phyloP scores from a whole-genome alignment of 2,329 filamentous ascomycete species.

The Alternaria novae-zelandiae region DNA sequence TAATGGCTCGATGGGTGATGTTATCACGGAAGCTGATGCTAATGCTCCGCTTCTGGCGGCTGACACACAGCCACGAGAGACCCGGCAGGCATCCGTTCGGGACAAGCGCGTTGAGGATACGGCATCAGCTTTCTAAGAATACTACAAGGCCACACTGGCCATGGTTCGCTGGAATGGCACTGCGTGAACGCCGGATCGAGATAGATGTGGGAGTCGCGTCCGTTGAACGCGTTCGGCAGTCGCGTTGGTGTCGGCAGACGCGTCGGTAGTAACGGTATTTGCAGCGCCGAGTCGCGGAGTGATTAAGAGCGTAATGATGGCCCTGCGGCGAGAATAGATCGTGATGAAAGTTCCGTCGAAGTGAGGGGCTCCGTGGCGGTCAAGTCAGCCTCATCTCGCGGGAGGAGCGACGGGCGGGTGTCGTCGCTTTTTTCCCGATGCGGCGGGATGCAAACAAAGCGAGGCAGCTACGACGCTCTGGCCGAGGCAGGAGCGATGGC shows the following conservation, averaged over 20 bases:
- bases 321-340: background rate
- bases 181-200: constrained; percentile 18
- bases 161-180: constrained; percentile 17
- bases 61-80: constrained; percentile 45
- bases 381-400: constrained; percentile 12
- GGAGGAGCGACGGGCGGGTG: constrained; percentile 13
- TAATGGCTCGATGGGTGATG: constrained; percentile 13
- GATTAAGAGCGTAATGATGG: background rate
- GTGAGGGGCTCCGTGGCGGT: background rate
- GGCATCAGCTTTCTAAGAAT: constrained; percentile 49
- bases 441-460: constrained; percentile 26
- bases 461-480: constrained; percentile 12
- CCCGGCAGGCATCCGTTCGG: constrained; percentile 27
- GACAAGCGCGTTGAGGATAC: constrained; percentile 34
- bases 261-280: background rate
- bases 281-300: background rate
- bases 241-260: background rate
- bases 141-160: constrained; percentile 23
- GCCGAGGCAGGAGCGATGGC: constrained; percentile 23
- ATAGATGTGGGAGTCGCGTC: background rate
- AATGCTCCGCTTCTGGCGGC: constrained; percentile 35
- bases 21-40: constrained; percentile 23
- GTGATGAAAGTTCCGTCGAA: background rate
- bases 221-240: background rate
- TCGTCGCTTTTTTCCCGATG: constrained; percentile 23